Evolutionary conservation across 2,329 filamentous ascomycete genomes (phyloP), one percentile per base, ranked within the genome.

Genomic region (Hortaea sp.): DNA sequence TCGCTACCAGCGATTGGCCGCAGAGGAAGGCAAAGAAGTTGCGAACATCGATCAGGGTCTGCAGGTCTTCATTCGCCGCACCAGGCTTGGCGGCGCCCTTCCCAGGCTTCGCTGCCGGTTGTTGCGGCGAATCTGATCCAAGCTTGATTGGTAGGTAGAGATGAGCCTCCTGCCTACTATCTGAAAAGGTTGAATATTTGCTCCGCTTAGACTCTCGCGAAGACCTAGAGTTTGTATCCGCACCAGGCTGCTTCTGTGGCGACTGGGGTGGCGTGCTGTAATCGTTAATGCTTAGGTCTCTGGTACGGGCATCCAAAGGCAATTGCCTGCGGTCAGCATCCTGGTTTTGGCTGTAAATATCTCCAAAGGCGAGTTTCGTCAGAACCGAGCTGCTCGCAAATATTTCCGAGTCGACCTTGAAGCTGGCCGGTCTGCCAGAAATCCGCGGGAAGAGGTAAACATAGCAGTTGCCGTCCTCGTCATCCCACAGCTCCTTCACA

Each of bases 11-110:
- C 2, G 77, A 76, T 55, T 79, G 76, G 3, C 78, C 78, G n/a
- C 75, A 66, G 1, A 82, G 65, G 55, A 82, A 82, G 5, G 78
- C 76, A 59, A 82, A 80, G 45, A 81, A 69, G 57, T 82, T 82
- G 43, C 79, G 76, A 56, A 79, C 77, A 9, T 77, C 66, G 6
- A 82, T 61, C 31, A 82, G 62, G 0, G 71, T 74, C 49, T 82
- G 59, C 6, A 75, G 63, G 54, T 82, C 78, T 34, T 63, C 76
- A 68, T 31, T 53, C 60, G 58, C 46, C 66, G 53, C 52, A 20
- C 51, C 46, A 10, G 29, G 40, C 29, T 12, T 20, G 68, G 50
- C 41, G 20, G 20, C 20, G 60, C 50, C 52, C 58, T 56, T 66
- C 38, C 48, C 41, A 9, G 5, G 59, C 46, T 58, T 49, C 6